Evolutionary conservation across 2,329 filamentous ascomycete species (phyloP), one percentile per base, ranked within the genome.

Genomic region (Xylariaceae sp.): DNA sequence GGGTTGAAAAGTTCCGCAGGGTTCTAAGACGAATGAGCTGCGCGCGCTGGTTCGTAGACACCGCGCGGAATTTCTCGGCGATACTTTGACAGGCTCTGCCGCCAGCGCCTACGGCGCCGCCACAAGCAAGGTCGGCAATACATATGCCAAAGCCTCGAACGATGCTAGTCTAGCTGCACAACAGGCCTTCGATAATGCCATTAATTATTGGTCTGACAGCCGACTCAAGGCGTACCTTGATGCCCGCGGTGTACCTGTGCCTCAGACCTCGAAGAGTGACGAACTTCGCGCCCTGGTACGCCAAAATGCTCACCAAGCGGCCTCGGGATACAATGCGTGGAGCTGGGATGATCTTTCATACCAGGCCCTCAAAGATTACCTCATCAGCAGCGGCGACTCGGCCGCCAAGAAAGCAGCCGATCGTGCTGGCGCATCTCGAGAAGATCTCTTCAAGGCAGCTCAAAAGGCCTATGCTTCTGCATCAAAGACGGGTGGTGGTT

Each of bases 31-130:
- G 63, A 95, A 96, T 66, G 92, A 99, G 72, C 81, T 97, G 30
- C 78, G 95, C 51, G 91, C 92, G 51, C 81, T 97, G 59, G 87
- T 92, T 60, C 90, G 92, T 69, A 95, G 94, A 79, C 83, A 95
- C 74, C 86, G 88, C 56, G 86, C 87, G 55, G 76, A 84, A 55
- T 76, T 92, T 45, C 76, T 85, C 19, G 86, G 84, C 57, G 85
- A 90, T 65, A 88, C 80, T 49, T 71, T 81, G 9, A 71, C 76
- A 7, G 79, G 73, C 29, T 80, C 80, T 27, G 82, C 80, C 39
- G 75, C 80, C 31, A 83, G 81, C 27, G 79, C 80, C 4, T 85
- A 80, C 58, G 87, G 87, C 54, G 87, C 87, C 57, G 88, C 88
- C 40, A 90, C 87, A 11, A 84, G 85, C 47, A 86, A 79, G 57